Evolutionary conservation across 306 rosid genomes (phyloP), one percentile per base, ranked within the genome.

Genomic region (Phaseolus lunatus): DNA sequence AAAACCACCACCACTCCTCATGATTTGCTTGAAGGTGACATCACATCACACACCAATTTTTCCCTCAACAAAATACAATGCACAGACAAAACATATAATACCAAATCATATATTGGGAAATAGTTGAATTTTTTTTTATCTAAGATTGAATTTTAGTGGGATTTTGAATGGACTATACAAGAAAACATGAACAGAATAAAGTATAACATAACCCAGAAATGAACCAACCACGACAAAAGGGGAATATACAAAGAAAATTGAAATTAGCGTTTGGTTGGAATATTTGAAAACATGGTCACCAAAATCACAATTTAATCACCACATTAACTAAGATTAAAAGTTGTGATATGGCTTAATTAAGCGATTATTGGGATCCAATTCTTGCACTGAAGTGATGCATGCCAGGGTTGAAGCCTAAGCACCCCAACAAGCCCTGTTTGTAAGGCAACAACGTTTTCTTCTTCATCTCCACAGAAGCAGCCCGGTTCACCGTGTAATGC

Each of bases 401-500:
- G 14, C 80, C 85, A n/a, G 87, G 82, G 78, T 88, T 92, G 82
- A 94, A 92, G 4, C 96, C 90, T 78, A 92, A 59, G 79, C 98
- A 94, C 0, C 98, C 98, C 65, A 90, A 77, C 33, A 92, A 83
- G 0, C 97, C 98, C 43, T 90, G 96, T 56, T 90, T 94, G 72
- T 94, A 94, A 7, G 98, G 98, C 89, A 94, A 83, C 70, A 86
- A 54, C 4, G 98, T 94, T 83, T 90, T 94, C 89, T 75, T 94
- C 89, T 80, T 94, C 95, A 92, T 69, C 84, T 92, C 96, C 80
- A 85, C 96, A 33, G 98, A 86, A 22, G 88, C 97, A 1, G 98
- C 97, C 78, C 98, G 88, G 89, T 94, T 94, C 85, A 77, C 66
- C 1, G 89, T 94, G 76, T 94, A 94, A 73, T 92, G 98, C 82